Base-by-base conservation (phyloP, 2,329 filamentous ascomycete genomes). In the Colletotrichum falcatum region DNA sequence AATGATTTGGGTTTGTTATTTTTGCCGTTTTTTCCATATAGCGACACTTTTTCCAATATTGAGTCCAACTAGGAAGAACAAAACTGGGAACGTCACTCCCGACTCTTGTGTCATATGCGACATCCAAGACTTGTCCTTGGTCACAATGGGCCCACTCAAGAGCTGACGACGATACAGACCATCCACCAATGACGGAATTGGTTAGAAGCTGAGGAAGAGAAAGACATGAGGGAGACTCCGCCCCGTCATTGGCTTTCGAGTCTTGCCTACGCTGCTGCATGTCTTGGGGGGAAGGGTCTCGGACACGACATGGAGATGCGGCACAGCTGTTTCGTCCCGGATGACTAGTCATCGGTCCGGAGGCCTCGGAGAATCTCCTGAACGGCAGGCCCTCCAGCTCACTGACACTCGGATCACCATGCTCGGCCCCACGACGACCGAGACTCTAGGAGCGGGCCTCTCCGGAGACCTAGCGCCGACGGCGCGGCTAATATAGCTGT, bases 1-100 rank as follows among this genome's bases (percentile, higher is more conserved):
- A 60, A n/a, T 53, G 49, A 54, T 46, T 61, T n/a, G 30, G 65
- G 64, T 53, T 59, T 59, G 26, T 23, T 59, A 48, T 62, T 44
- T 33, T 66, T 66, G 48, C 49, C 66, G 42, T 62, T 44, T 33
- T 66, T 66, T 39, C 49, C 66, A 56, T 49, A 56, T 56, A 64
- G 61, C 61, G 61, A 56, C 37, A 33, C 28, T 53, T 56, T 39
- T 51, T 28, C 23, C 35, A 61, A 33, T 44, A 62, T 16, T 44
- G 51, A 30, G 18, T 51, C 28, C 26, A 61, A 58, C 39, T 23
- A 37, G 39, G 35, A 66, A 44, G 12, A 58, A 62, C 42, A 71
- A 59, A 48, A 58, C 26, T 23, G 16, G 8, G 28, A 56, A 46
- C n/a, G n/a, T 28, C 8, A 16, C 44, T 14, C 18, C 44, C 33